Evolutionary conservation across 1,284 basidiomycete genomes (phyloP).

Genomic region (Phaffia rhodozyma): DNA sequence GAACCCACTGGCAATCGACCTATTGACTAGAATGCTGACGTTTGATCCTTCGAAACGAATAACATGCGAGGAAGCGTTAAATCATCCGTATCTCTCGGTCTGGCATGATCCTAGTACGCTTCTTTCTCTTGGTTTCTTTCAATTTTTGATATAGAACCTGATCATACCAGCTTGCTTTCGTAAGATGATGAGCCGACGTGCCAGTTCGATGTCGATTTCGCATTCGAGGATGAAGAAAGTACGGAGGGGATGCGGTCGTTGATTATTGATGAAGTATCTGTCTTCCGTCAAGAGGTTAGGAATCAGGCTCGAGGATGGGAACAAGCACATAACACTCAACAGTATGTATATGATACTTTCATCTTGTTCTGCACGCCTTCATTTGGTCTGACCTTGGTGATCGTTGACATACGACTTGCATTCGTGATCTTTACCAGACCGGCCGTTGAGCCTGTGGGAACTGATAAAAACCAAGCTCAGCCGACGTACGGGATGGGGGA

Average conservation of each 20-base stretch:
- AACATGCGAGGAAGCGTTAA: constrained; percentile 86
- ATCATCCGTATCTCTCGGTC: constrained; percentile 84
- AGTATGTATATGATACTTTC: not conserved
- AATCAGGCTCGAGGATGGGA: constrained; percentile 42
- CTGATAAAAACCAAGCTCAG: constrained; percentile 29
- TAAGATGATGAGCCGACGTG: constrained; percentile 68
- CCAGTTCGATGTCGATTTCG: constrained; percentile 79
- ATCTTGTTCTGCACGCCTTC: not conserved
- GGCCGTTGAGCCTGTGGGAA: not conserved
- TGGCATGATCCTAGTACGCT: constrained; percentile 72
- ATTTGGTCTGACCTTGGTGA: constrained; percentile 17
- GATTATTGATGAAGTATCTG: constrained; percentile 84
- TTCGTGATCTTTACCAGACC: constrained; percentile 10
- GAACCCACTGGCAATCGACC: constrained; percentile 84
- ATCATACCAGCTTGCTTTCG: not conserved
- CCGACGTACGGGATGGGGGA: constrained; percentile 32
- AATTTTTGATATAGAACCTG: no score
- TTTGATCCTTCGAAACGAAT: constrained; percentile 96
- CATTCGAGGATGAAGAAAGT: constrained; percentile 92
- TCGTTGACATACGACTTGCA: constrained; percentile 25
- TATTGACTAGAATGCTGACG: constrained; percentile 79
- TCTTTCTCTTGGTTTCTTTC: constrained; percentile 1
- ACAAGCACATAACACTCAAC: not conserved
- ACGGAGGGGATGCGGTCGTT: constrained; percentile 95
- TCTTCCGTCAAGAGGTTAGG: constrained; percentile 77